Evolutionary conservation across 306 rosid genomes (phyloP).

Genomic region (Arachis hypogaea): DNA sequence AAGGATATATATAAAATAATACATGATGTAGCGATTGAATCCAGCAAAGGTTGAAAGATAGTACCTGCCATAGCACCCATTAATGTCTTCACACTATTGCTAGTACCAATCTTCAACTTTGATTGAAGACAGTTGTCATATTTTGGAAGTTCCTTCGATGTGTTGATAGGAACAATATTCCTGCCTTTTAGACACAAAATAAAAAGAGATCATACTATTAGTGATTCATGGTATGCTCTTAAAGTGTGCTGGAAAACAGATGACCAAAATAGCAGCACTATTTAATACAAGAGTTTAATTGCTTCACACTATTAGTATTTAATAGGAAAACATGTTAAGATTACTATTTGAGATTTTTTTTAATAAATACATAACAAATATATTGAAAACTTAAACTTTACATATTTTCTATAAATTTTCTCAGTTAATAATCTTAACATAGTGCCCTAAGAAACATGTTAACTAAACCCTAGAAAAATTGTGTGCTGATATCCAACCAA

Average conservation of each 20-base stretch:
- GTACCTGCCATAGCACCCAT: slow-evolving; percentile 69
- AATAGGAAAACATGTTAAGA: no score
- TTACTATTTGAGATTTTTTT: no score
- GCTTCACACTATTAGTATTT: no score
- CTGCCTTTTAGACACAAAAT: slow-evolving; percentile 28
- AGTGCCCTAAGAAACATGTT: no score
- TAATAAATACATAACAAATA: no score
- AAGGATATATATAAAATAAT: background rate
- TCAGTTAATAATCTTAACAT: no score
- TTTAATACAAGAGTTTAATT: background rate
- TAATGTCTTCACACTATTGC: slow-evolving; percentile 40
- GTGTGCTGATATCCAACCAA: no score
- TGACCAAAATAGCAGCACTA: background rate
- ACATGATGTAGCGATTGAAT: background rate
- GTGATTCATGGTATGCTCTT: background rate
- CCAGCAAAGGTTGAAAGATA: slow-evolving; percentile 19
- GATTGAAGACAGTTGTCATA: slow-evolving; percentile 41
- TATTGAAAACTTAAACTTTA: no score
- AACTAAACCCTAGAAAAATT: no score
- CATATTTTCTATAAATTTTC: no score
- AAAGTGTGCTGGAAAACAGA: slow-evolving; percentile 14
- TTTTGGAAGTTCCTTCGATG: slow-evolving; percentile 28
- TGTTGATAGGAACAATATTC: slow-evolving; percentile 34
- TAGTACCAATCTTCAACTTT: slow-evolving; percentile 40
- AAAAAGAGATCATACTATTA: background rate